phyloP scores from a whole-genome alignment of 768 basidiomycete species.

The Psilocybe azurescens region DNA sequence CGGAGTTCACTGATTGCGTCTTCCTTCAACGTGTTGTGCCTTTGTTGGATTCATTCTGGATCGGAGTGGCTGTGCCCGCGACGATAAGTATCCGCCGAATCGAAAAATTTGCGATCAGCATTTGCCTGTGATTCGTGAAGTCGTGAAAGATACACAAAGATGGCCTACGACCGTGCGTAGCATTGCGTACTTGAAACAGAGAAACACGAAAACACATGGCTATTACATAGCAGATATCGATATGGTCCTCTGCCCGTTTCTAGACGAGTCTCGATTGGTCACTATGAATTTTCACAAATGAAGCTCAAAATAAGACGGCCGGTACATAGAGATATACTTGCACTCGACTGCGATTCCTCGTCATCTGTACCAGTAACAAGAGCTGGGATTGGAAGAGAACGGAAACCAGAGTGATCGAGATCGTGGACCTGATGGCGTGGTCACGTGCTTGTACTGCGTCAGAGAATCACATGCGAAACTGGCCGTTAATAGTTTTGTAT shows the following conservation, averaged over 20 bases:
- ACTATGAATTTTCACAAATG: too few species aligned
- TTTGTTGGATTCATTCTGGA: not conserved
- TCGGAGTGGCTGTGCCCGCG: not conserved
- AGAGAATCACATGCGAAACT: conserved; percentile 21
- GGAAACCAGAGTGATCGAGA: not conserved
- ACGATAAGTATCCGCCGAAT: not conserved
- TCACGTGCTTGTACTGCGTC: conserved; percentile 1
- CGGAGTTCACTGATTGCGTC: too few species aligned
- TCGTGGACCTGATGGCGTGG: not conserved
- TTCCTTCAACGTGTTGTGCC: too few species aligned
- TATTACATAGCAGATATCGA: not conserved
- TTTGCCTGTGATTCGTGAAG: not conserved
- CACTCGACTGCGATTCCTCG: too few species aligned
- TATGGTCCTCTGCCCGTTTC: not conserved
- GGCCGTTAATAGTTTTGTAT: not conserved
- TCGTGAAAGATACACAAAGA: not conserved
- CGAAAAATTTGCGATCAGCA: not conserved
- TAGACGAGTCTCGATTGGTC: not conserved
- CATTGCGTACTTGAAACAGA: not conserved
- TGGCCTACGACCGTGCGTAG: not conserved
- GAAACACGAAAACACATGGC: not conserved
- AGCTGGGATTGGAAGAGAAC: not conserved
- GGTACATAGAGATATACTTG: too few species aligned
- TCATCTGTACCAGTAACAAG: too few species aligned
- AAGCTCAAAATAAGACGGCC: too few species aligned